phyloP scores from a whole-genome alignment of 495 filamentous ascomycete genomes.

The Neurospora tetraspora region DNA sequence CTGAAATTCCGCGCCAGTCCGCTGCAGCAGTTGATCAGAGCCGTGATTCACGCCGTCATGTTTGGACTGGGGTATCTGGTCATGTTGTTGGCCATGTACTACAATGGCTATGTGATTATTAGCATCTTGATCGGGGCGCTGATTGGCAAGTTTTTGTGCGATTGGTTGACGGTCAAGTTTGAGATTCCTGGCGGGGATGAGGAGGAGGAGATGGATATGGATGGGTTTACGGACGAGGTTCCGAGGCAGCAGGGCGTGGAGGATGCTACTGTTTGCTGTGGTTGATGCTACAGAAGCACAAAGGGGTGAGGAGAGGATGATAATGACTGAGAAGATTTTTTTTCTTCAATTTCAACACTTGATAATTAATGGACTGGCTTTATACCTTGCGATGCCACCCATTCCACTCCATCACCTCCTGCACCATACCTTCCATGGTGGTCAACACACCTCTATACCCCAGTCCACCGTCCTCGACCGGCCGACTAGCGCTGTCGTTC shows the following conservation, averaged over 20 bases:
- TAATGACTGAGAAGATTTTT: not conserved
- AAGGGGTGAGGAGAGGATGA: not conserved
- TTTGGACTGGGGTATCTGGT: slow-evolving; percentile 48
- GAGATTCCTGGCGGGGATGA: not conserved
- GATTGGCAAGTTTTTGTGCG: slow-evolving; percentile 35
- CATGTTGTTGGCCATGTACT: slow-evolving; percentile 49
- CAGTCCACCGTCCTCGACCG: slow-evolving; percentile 37
- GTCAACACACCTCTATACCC: slow-evolving; percentile 42
- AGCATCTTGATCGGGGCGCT: slow-evolving; percentile 44
- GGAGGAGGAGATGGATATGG: not conserved
- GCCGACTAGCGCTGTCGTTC: slow-evolving; percentile 32
- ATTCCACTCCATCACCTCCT: slow-evolving; percentile 46
- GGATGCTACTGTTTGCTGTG: slow-evolving; percentile 21
- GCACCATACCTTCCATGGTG: slow-evolving; percentile 44
- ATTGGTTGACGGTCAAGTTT: slow-evolving; percentile 25
- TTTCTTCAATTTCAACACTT: not conserved
- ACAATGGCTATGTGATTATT: slow-evolving; percentile 49
- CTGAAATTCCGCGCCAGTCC: slow-evolving; percentile 36
- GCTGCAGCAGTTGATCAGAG: slow-evolving; percentile 38
- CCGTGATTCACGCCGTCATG: slow-evolving; percentile 37
- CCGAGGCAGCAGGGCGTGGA: slow-evolving; percentile 7
- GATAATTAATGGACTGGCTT: not conserved
- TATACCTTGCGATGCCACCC: slow-evolving; percentile 15
- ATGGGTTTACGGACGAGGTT: not conserved
- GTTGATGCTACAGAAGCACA: slow-evolving; percentile 7